A percentile compares a stretch with the other conserved stretches of the same genome.
phyloP scores from a whole-genome alignment of 2,329 filamentous ascomycete species.

The Fusarium neocosmosporiellum region DNA sequence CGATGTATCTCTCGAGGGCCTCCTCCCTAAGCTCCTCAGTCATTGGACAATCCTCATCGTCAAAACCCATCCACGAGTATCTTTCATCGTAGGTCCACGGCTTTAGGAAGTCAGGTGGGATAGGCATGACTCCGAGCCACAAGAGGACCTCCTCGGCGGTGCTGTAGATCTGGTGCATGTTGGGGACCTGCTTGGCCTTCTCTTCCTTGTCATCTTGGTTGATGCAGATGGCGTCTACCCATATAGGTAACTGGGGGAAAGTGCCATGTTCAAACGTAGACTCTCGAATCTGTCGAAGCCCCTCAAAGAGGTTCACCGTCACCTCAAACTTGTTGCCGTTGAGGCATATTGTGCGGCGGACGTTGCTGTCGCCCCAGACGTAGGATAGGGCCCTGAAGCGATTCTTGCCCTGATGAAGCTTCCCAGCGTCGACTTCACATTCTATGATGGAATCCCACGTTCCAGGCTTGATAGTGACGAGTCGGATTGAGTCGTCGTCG shows the following conservation, averaged over 20 bases:
- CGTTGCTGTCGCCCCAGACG: not conserved
- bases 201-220: not conserved
- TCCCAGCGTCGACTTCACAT: not conserved
- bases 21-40: not conserved
- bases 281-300: not conserved
- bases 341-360: not conserved
- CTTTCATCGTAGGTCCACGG: not conserved
- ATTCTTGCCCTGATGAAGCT: not conserved
- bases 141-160: not conserved
- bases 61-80: not conserved
- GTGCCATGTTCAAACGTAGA: not conserved
- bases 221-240: not conserved
- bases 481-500: not conserved
- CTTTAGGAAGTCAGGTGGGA: not conserved
- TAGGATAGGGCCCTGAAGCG: not conserved
- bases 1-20: not conserved
- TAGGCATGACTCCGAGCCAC: not conserved
- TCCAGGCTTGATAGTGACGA: not conserved
- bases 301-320: not conserved
- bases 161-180: not conserved
- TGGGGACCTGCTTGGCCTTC: not conserved
- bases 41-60: not conserved
- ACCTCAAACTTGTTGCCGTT: not conserved
- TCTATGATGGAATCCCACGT: not conserved
- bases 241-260: not conserved